Percentiles rank a stretch among this genome's conserved stretches.
phyloP scores from a whole-genome alignment of 1,284 basidiomycete species.

The Golubevia sp. region DNA sequence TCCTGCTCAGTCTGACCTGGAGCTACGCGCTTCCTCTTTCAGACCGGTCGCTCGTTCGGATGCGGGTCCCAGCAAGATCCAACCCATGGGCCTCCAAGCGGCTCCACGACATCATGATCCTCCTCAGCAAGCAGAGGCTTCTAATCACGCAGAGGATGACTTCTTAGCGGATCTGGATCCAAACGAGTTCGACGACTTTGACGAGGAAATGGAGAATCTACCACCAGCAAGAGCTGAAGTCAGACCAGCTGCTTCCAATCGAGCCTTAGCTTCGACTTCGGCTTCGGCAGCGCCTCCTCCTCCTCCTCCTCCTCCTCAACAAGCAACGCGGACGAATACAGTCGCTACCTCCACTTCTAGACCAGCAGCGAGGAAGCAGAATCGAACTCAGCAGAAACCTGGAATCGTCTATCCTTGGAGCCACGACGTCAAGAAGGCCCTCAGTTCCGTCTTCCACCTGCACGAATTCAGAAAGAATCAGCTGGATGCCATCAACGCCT shows the following conservation, averaged over 20 bases:
- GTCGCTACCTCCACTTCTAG: background rate
- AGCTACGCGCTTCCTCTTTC: too few relatives aligned
- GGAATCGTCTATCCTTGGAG: constrained; percentile 32
- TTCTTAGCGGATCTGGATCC: background rate
- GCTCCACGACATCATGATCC: background rate
- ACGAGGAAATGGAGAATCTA: background rate
- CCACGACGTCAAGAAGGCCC: constrained; percentile 20
- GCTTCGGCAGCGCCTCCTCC: too few relatives aligned
- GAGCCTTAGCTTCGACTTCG: background rate
- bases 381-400: background rate
- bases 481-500: constrained; percentile 81
- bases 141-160: background rate
- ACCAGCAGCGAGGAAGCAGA: too few relatives aligned
- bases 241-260: background rate
- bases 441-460: constrained; percentile 31
- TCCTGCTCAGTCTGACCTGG: too few relatives aligned
- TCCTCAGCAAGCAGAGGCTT: background rate
- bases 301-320: background rate
- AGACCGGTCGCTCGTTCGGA: background rate
- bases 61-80: background rate
- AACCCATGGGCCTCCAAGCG: background rate
- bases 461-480: constrained; percentile 65
- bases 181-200: background rate
- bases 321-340: background rate
- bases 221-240: background rate